phyloP scores from a whole-genome alignment of 1,284 basidiomycete species.

The Fomitopsis betulina region DNA sequence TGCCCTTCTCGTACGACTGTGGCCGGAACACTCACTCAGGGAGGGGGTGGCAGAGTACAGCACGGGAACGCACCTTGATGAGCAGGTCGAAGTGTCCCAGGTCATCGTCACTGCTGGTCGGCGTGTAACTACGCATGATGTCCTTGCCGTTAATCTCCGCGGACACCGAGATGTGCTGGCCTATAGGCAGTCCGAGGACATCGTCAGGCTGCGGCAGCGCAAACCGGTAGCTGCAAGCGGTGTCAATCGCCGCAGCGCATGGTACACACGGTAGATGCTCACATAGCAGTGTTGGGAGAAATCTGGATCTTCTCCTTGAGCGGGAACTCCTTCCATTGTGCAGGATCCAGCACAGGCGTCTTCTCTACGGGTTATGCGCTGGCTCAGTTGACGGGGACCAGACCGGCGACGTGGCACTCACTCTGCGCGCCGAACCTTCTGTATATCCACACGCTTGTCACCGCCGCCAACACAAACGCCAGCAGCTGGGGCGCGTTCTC shows the following conservation, averaged over 20 bases:
- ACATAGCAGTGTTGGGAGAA: conserved; percentile 96
- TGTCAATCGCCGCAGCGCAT: not conserved
- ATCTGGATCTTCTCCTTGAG: conserved; percentile 80
- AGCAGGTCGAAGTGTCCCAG: conserved; percentile 93
- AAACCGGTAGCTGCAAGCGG: conserved; percentile 79
- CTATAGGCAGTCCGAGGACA: conserved; percentile 90
- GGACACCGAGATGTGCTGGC: conserved; percentile 92
- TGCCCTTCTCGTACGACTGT: conserved; percentile 94
- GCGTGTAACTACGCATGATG: conserved; percentile 91
- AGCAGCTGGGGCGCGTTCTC: conserved; percentile 26
- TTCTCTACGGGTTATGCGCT: conserved; percentile 35
- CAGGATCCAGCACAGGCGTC: conserved; percentile 68
- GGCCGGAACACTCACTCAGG: conserved; percentile 7
- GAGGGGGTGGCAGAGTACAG: conserved; percentile 3
- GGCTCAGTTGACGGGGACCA: conserved; percentile 3
- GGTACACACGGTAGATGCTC: conserved; percentile 24
- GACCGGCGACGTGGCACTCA: conserved; percentile 25
- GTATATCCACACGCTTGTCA: conserved; percentile 35
- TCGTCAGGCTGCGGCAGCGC: conserved; percentile 69
- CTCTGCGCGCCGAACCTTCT: conserved; percentile 38
- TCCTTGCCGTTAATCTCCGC: conserved; percentile 92
- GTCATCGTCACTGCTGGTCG: conserved; percentile 90
- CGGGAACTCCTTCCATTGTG: conserved; percentile 79
- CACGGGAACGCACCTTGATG: conserved; percentile 69
- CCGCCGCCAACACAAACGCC: conserved; percentile 33